Evolutionary conservation across 2,329 filamentous ascomycete genomes (phyloP), one percentile per base, ranked within the genome.

Genomic region (Fusarium nodosum): DNA sequence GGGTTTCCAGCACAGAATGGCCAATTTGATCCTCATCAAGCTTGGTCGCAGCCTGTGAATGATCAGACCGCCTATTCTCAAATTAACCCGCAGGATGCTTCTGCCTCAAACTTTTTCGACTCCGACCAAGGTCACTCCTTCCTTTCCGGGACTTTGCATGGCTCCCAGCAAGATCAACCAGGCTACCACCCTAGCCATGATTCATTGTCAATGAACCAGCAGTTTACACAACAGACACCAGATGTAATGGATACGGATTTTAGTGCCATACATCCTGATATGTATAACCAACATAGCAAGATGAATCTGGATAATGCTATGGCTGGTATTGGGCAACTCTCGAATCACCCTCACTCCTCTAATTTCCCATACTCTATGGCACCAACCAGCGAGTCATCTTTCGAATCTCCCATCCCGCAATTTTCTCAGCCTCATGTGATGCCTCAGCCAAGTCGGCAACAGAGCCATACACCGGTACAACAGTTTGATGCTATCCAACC

Each of bases 221-320:
- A 78, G 41, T 82, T 77, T 60, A 69, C 75, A 42, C 77, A 78
- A 31, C 61, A 77, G 16, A 68, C 69, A 39, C 76, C 79, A 61
- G 79, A 82, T 60, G 75, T 78, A 46, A 73, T 82, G 41, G 77
- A 82, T 58, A 75, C 80, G 41, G 73, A 77, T 31, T 81, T 82
- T 48, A 71, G 73, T 69, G 77, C 77, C 57, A 74, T 82, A 12
- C 77, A 80, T 39, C 72, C 79, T 16, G 79, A 80, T 36, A 55
- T 82, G 26, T 83, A 81, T 55, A 69, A 68, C 12, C 79, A 82
- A 48, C 79, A 78, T 53, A 59, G 61, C 30, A 81, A 80, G 64
- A 63, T 77, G 50, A 72, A 76, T 42, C 68, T 79, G 8, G 72
- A 64, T 20, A 69, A 69, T 44, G 64, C 71, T 26, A 73, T 79